phyloP scores from a whole-genome alignment of 1,284 basidiomycete species.

The Heterobasidion occidentale region DNA sequence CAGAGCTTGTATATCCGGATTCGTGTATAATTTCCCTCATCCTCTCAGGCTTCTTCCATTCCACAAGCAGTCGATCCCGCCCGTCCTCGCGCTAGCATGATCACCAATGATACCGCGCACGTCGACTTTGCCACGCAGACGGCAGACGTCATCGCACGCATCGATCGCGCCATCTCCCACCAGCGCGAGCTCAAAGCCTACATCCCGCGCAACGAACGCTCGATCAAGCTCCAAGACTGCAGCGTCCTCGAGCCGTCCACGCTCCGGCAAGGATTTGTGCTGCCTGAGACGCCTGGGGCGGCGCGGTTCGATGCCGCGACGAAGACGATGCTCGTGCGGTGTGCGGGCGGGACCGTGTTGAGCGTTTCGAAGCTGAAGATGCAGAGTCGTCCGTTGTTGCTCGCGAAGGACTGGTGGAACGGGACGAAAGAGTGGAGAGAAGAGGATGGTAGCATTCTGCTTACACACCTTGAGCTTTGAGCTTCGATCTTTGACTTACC shows the following conservation, averaged over 20 bases:
- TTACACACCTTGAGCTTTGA: too few relatives aligned
- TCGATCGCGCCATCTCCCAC: conserved; percentile 69
- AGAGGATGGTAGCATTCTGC: conserved; percentile 1
- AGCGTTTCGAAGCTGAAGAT: conserved; percentile 34
- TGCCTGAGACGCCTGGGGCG: conserved; percentile 26
- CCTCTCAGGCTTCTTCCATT: conserved; percentile 6
- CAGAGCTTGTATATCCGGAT: not conserved
- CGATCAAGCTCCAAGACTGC: conserved; percentile 37
- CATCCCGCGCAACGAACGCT: conserved; percentile 32
- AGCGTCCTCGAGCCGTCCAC: conserved; percentile 13
- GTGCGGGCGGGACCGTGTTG: conserved; percentile 39
- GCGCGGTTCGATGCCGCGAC: conserved; percentile 31
- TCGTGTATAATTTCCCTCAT: not conserved
- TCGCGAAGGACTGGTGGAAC: conserved; percentile 53
- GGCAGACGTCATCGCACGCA: conserved; percentile 46
- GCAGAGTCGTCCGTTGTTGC: conserved; percentile 36
- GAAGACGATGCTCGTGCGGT: conserved; percentile 38
- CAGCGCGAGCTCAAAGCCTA: conserved; percentile 40
- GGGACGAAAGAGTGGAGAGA: conserved; percentile 22
- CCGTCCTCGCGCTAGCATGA: not conserved
- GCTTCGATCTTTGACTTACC: too few relatives aligned
- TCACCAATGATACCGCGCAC: conserved; percentile 29
- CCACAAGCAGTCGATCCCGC: conserved; percentile 1
- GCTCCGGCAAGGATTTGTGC: not conserved
- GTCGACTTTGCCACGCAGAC: conserved; percentile 53